phyloP scores from a whole-genome alignment of 2,329 filamentous ascomycete genomes.

The Colletotrichum tamarilloi region DNA sequence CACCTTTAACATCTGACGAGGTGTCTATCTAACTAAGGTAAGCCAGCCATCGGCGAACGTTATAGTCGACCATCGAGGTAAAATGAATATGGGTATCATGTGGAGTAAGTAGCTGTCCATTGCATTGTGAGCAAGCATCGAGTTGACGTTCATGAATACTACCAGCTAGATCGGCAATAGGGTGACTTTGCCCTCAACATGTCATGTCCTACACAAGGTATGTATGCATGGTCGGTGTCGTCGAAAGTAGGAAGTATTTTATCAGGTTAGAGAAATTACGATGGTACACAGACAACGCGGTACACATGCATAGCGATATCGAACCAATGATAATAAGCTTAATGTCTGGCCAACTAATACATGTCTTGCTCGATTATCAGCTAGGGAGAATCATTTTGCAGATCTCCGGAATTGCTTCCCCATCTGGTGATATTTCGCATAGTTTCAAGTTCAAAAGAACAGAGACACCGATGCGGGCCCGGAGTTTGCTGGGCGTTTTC shows the following conservation, averaged over 20 bases:
- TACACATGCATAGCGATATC: neutral
- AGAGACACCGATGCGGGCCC: neutral
- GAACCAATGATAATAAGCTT: neutral
- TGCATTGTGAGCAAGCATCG: too few species aligned
- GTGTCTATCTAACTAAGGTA: too few species aligned
- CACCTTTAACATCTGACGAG: too few species aligned
- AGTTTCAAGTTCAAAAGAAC: neutral
- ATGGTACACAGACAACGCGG: neutral
- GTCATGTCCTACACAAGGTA: neutral
- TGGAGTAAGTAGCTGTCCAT: too few species aligned
- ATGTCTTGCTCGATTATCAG: conserved; percentile 19
- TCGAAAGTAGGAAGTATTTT: neutral
- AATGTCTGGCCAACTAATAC: conserved; percentile 5
- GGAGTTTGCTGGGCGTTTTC: neutral
- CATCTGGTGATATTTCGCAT: neutral
- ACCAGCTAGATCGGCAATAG: too few species aligned
- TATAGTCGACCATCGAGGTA: too few species aligned
- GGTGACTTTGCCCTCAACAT: too few species aligned
- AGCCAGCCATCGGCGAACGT: too few species aligned
- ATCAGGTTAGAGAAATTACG: neutral
- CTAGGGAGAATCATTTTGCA: neutral
- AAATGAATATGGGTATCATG: too few species aligned
- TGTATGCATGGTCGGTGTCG: neutral
- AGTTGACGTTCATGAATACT: too few species aligned
- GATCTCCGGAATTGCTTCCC: neutral